Percentiles rank a stretch among this genome's conserved stretches.
Evolutionary conservation across 306 rosid genomes (phyloP).

Genomic region (Gillenia trifoliata): DNA sequence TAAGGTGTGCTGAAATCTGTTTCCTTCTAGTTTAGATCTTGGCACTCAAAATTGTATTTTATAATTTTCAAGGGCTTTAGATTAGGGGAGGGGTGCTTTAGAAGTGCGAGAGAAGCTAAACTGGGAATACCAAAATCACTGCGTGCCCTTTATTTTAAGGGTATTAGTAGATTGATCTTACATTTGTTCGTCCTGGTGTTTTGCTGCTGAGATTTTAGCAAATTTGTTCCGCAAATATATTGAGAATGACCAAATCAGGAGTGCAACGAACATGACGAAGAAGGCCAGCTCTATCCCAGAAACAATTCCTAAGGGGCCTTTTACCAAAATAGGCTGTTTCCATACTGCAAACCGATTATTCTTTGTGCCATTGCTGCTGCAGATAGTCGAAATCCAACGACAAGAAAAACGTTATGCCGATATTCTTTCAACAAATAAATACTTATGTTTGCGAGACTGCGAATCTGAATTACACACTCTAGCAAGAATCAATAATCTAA

Average conservation of each 20-base stretch:
- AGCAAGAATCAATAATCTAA: neutral
- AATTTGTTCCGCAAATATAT: conserved; percentile 28
- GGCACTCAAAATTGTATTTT: neutral
- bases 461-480: too few species aligned
- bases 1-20: too few species aligned
- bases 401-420: too few species aligned
- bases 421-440: too few species aligned
- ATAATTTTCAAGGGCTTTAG: too few species aligned
- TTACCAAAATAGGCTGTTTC: conserved; percentile 48
- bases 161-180: conserved; percentile 16
- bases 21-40: too few species aligned
- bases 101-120: too few species aligned
- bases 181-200: conserved; percentile 33
- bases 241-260: conserved; percentile 54
- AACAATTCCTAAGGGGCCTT: conserved; percentile 88
- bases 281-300: conserved; percentile 50
- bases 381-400: neutral
- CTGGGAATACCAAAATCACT: too few species aligned
- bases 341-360: conserved; percentile 20
- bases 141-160: too few species aligned
- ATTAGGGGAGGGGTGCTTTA: too few species aligned
- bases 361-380: neutral
- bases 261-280: conserved; percentile 62
- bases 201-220: conserved; percentile 36
- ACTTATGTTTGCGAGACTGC: too few species aligned